A percentile compares a stretch with the other conserved stretches of the same genome.
phyloP scores from a whole-genome alignment of 768 basidiomycete species.

The Termitomyces sp. region DNA sequence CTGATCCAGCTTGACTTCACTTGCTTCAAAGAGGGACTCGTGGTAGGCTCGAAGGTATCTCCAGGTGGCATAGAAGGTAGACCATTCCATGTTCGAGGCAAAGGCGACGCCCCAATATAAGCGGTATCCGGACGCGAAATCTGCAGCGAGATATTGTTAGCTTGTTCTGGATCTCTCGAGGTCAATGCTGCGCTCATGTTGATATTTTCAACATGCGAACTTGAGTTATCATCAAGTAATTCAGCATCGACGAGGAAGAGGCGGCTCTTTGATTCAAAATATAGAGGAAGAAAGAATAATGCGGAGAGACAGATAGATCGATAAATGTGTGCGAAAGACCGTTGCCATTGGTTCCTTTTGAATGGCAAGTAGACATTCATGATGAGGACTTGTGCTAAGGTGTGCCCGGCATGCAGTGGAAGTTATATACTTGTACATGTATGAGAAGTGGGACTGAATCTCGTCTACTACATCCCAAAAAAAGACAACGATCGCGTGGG shows the following conservation, averaged over 20 bases:
- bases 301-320: not conserved
- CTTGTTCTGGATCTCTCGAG: not conserved
- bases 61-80: not conserved
- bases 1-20: too few species aligned
- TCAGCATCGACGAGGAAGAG: not conserved
- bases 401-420: too few species aligned
- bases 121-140: not conserved
- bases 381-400: too few species aligned
- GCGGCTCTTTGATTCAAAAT: not conserved
- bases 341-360: not conserved
- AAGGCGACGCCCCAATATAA: not conserved
- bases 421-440: too few species aligned
- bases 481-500: too few species aligned
- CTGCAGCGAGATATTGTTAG: not conserved
- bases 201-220: not conserved
- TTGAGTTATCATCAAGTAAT: not conserved
- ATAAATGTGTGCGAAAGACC: not conserved
- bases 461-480: too few species aligned
- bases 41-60: not conserved
- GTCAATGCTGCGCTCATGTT: not conserved
- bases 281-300: not conserved
- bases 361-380: too few species aligned
- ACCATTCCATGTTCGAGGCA: not conserved
- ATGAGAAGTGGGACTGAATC: too few species aligned
- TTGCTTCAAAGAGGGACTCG: not conserved